Base-by-base conservation (phyloP, 345 rosid species). In the Eucalyptus viminalis region DNA sequence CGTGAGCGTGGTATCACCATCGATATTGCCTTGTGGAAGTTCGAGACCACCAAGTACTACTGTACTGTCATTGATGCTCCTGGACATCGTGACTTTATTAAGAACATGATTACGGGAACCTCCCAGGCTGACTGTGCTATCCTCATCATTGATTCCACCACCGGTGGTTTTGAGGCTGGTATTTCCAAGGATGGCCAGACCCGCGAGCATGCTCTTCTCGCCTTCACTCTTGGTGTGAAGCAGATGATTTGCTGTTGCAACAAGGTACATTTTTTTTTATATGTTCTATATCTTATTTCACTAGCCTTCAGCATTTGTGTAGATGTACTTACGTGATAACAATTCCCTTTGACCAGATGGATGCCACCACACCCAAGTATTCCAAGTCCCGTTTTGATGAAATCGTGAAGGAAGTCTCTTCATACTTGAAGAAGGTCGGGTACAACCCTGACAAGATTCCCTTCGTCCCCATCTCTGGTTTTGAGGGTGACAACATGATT, bases 11-110 rank as follows among this genome's bases (percentile, higher is more conserved):
- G 98, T 92, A 97, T 97, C 34, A 97, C 99, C 88, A 97, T 97
- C 86, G 99, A 96, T 85, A 96, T 97, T 93, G 99, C 99, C 60
- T 88, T 97, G 86, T 96, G 99, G 98, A 97, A 97, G 89, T 97
- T 97, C 2, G 99, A 96, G 94, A 97, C 99, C 89, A 97, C 97
- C 89, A 96, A 92, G 91, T 97, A 95, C 94, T 95, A 95, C 95
- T 96, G 98, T 92, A 97, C 98, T 49, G 99, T 96, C 88, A 97
- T 97, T 87, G 99, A 97, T 94, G 98, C 98, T 11, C 99, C 99
- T 60, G 98, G 99, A 13, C 97, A 96, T 88, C 96, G 97, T 89
- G 99, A 96, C 86, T 96, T 96, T 22, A 96, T 96, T 44, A 96
- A 96, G 94, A 96, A 96, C 92, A 96, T 96, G 98, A 96, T 95